Evolutionary conservation across 345 rosid genomes (phyloP), one percentile per base, ranked within the genome.

Genomic region (Rhizophora mangle): DNA sequence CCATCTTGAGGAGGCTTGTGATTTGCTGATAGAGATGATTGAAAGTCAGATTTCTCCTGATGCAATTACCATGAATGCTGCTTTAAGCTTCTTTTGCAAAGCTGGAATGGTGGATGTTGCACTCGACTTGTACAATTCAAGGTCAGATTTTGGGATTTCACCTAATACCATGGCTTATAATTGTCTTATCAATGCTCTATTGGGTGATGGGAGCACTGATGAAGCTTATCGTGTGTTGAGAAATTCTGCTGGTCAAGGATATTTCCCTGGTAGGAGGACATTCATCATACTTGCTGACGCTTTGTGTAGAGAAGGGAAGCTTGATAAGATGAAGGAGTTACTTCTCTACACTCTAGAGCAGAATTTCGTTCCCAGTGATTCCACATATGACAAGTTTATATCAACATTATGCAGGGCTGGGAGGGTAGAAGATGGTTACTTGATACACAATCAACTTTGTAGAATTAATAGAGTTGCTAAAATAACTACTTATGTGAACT

Each of bases 91-190:
- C 82, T 85, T 92, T 72, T 87, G 96, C 73, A 95, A 95, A 75
- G 88, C 86, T 5, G 96, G 99, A 55, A 84, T 86, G 86, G 88
- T 87, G 61, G 87, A 87, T 62, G 87, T 77, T 76, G 97, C 96
- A 13, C 74, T 84, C 11, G 87, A 88, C 65, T 71, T 95, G 75
- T 88, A 85, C 77, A 74, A 84, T 57, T 81, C 85, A 57, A 81
- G 87, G 77, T 82, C 83, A 16, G 91, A 87, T 65, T 73, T 85
- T 34, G 83, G 86, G 47, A 80, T 87, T 58, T 74, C 91, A 16
- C 90, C 82, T 6, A 82, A 75, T 39, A 64, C 67, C 55, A 75
- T 81, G 79, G 86, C 90, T 60, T 85, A 82, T 72, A 86, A 80
- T 69, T 90, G 82, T 81, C 85, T 92, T 76, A 82, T 95, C 74